Conservation (phyloP, 129 eudicot species). For the Pseudognaphalium luteoalbum region DNA sequence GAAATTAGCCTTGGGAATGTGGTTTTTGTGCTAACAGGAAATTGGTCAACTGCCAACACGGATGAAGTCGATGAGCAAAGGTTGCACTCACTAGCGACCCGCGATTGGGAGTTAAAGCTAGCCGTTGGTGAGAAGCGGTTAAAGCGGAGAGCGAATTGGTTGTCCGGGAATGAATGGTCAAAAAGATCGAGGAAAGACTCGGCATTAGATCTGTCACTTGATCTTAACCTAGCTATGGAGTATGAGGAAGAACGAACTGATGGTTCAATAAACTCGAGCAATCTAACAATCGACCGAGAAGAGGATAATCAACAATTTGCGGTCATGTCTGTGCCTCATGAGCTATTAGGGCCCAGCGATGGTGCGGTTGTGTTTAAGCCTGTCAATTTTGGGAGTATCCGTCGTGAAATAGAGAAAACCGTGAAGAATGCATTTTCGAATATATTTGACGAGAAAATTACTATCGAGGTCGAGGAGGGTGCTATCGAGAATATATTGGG, state of each 20-base stretch:
- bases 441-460: slow-evolving; percentile 45
- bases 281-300: slow-evolving; percentile 72
- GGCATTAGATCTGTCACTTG: slow-evolving; percentile 56
- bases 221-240: slow-evolving; percentile 65
- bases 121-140: slow-evolving; percentile 48
- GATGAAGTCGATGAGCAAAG: slow-evolving; percentile 58
- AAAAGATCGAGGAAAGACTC: slow-evolving; percentile 55
- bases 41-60: slow-evolving; percentile 53
- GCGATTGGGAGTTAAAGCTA: slow-evolving; percentile 73
- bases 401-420: slow-evolving; percentile 66
- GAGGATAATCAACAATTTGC: slow-evolving; percentile 54
- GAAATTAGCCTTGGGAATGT: slow-evolving; percentile 89
- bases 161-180: slow-evolving; percentile 45
- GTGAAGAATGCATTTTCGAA: slow-evolving; percentile 45
- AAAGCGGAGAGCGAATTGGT: slow-evolving; percentile 61
- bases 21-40: slow-evolving; percentile 73
- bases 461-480: slow-evolving; percentile 59
- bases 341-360: slow-evolving; percentile 56
- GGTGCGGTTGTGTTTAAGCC: slow-evolving; percentile 79
- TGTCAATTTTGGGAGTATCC: slow-evolving; percentile 49
- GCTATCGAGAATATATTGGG: slow-evolving; percentile 70
- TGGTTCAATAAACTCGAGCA: slow-evolving; percentile 79
- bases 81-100: slow-evolving; percentile 46
- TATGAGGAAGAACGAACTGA: slow-evolving; percentile 65
- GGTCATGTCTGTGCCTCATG: slow-evolving; percentile 63